Base-by-base conservation (phyloP, 495 filamentous ascomycete genomes). In the Alectoria sarmentosa region DNA sequence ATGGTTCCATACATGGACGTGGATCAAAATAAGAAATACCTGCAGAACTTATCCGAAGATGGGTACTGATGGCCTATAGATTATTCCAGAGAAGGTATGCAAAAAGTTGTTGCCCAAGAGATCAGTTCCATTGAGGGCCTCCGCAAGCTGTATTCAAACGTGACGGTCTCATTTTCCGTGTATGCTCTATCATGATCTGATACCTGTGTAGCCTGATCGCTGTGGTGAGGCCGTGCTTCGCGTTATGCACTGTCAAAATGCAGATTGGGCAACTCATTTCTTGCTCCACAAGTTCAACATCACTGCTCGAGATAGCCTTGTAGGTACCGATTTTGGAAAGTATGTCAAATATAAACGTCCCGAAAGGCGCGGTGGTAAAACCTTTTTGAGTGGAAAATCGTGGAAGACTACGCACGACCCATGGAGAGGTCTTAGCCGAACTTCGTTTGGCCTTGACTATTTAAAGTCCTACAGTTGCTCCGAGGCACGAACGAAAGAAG, bases 241-340 rank as follows among this genome's bases (percentile, higher is more conserved):
- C 21, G 74, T 83, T n/a, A 79, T 83, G 28, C 82, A 84, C 68
- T 78, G 83, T 7, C 82, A 84, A 67, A 84, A 84, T 64, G 81
- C 80, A 4, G 63, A 67, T 21, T 83, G 80, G 79, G 82, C 80
- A 3, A 76, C 73, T 21, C 72, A 66, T 13, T 84, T 78, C 60
- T 69, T 84, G 0, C 72, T 82, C 30, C 71, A 73, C n/a, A 84
- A 83, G 67, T 84, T 80, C 71, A 81, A 81, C 48, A 81, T 84
- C 52, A 73, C 78, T 59, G 71, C 76, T 42, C 65, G 67, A 11
- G 72, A 80, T 60, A 77, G 80, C 30, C 64, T 79, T 1, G 75
- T 81, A 2, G 79, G 76, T 34, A 77, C 78, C 23, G 74, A 74
- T 56, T 84, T 84, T 67, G 81, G 74, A 19, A 71, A 77, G 52